A percentile compares a stretch with the other conserved stretches of the same genome.
Conservation (phyloP, 495 filamentous ascomycete genomes). For the Lentithecium fluviatile region DNA sequence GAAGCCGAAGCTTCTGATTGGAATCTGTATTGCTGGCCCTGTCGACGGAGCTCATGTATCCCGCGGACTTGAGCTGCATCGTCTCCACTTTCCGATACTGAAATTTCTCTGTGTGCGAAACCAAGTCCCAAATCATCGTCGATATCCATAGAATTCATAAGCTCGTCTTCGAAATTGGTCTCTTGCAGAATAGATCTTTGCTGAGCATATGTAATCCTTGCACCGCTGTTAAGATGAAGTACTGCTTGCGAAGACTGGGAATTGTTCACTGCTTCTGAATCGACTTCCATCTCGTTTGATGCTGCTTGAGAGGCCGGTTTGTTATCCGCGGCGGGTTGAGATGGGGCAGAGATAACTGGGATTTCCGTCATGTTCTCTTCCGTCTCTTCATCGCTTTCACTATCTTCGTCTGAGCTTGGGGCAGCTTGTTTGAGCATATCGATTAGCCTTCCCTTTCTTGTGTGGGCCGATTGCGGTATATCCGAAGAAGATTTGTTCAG, state of each 20-base stretch:
- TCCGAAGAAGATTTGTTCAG: slow-evolving; percentile 37
- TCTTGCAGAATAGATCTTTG: slow-evolving; percentile 62
- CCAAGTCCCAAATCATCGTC: slow-evolving; percentile 23
- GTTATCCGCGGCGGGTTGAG: not conserved
- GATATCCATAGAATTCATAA: slow-evolving; percentile 31
- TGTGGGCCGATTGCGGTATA: slow-evolving; percentile 26
- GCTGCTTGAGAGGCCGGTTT: not conserved
- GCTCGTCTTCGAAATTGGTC: slow-evolving; percentile 36
- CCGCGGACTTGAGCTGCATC: slow-evolving; percentile 61
- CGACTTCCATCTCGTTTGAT: slow-evolving; percentile 24
- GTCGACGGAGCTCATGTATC: slow-evolving; percentile 85
- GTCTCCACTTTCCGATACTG: slow-evolving; percentile 55
- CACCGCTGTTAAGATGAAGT: not conserved
- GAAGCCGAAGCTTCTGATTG: slow-evolving; percentile 76
- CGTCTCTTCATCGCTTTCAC: slow-evolving; percentile 26
- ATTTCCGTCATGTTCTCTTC: slow-evolving; percentile 23
- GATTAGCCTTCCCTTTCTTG: slow-evolving; percentile 34
- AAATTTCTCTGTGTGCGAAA: not conserved
- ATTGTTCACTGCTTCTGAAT: slow-evolving; percentile 2
- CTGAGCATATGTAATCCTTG: slow-evolving; percentile 60
- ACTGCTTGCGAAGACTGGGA: slow-evolving; percentile 30
- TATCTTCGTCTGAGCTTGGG: slow-evolving; percentile 26
- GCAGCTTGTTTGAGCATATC: slow-evolving; percentile 37
- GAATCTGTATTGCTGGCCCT: slow-evolving; percentile 81
- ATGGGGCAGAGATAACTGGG: slow-evolving; percentile 1